Conservation (phyloP, 2,329 filamentous ascomycete species). For the Colletotrichum salicis region DNA sequence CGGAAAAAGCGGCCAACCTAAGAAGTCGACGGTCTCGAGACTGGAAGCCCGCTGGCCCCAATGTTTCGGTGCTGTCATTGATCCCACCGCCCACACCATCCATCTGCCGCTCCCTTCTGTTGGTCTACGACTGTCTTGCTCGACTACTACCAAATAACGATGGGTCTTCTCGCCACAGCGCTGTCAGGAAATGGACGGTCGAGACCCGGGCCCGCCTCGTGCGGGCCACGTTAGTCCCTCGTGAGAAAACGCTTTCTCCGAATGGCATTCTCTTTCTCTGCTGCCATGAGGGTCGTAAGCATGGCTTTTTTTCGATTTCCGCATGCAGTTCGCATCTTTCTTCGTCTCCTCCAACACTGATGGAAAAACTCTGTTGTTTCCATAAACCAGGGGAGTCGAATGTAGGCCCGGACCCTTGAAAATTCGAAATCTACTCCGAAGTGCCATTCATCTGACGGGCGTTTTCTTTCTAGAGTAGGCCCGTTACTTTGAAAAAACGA, state of each 20-base stretch:
- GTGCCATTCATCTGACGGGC: neutral
- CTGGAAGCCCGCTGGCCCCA: neutral
- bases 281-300: neutral
- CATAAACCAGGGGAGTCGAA: neutral
- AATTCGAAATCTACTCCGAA: neutral
- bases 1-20: neutral
- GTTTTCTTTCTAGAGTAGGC: neutral
- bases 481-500: neutral
- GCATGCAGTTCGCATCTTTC: neutral
- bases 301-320: neutral
- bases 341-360: neutral
- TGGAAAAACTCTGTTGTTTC: neutral
- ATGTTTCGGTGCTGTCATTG: neutral
- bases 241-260: neutral
- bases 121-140: neutral
- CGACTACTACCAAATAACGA: neutral
- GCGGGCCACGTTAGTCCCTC: constrained; percentile 16
- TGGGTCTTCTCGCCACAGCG: neutral
- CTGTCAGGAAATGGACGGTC: neutral
- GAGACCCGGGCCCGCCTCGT: constrained; percentile 1
- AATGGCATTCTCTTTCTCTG: no score
- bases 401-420: neutral
- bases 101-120: neutral
- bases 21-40: neutral
- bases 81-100: neutral